Evolutionary conservation across 2,329 filamentous ascomycete genomes (phyloP).

Genomic region (Dactylellina leptospora): DNA sequence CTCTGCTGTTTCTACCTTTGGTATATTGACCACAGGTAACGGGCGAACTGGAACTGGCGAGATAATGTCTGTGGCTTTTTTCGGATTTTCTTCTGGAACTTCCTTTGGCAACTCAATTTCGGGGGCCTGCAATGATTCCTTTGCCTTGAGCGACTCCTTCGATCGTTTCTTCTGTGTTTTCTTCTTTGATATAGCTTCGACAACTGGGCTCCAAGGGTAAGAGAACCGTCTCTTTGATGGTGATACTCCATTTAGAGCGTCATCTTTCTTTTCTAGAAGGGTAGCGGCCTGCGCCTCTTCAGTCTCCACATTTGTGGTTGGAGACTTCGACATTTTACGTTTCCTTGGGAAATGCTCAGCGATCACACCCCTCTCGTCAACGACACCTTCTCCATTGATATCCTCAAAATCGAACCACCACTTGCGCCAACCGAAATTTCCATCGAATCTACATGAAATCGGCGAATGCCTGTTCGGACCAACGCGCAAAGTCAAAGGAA

Average conservation of each 20-base stretch:
- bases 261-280: not conserved
- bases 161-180: constrained; percentile 5
- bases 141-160: constrained; percentile 2
- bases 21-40: constrained; percentile 6
- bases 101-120: not conserved
- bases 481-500: constrained; percentile 32
- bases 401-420: constrained; percentile 49
- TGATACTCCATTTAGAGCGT: not conserved
- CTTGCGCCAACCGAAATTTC: constrained; percentile 38
- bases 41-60: not conserved
- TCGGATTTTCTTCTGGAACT: not conserved
- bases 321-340: constrained; percentile 11
- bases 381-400: constrained; percentile 49
- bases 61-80: constrained; percentile 1
- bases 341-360: constrained; percentile 33
- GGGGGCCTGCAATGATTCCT: not conserved
- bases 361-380: constrained; percentile 48
- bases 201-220: constrained; percentile 5
- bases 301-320: not conserved
- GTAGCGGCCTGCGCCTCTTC: not conserved
- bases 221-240: not conserved
- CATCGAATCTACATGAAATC: constrained; percentile 45
- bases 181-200: constrained; percentile 17
- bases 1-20: not conserved
- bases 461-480: constrained; percentile 41